Evolutionary conservation across 2,329 filamentous ascomycete species (phyloP), one percentile per base, ranked within the genome.

Genomic region (Pseudopyricularia javanii): DNA sequence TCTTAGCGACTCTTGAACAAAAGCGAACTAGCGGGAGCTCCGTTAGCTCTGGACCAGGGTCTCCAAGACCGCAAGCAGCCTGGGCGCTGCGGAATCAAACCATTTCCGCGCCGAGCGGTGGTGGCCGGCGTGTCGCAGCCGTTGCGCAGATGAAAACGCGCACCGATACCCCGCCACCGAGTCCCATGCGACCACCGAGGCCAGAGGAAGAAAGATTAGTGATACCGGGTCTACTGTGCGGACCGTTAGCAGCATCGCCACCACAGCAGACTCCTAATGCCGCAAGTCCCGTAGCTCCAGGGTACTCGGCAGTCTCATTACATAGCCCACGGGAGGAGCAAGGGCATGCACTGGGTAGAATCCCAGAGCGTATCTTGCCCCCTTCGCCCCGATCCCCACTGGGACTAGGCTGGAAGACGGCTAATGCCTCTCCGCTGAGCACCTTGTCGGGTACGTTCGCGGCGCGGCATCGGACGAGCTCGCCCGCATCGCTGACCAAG

Each of bases 121-220:
- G 54, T 56, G 14, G 53, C 54, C 43, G 52, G 55, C 7, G 49
- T 56, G 47, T 53, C 53, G 24, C 56, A 52, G 22, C 57, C 53
- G 11, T 51, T 35, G 53, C 52, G 7, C 54, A 51, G 2, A 59
- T 14, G 14, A 35, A 20, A 35, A 20, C 35, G 14, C 33, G 50
- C 26, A 26, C 53, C 34, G 34, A 55, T 35, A 53, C 57, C 24
- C 58, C 61, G 5, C 62, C 65, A 0, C 53, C 59, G 2, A 67
- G 66, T 2, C 68, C 70, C 0, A 58, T 58, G 2, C 64, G 68
- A 0, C 66, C 69, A 2, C 62, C 64, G 1, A 62, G 68, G 1
- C 66, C 67, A 1, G 66, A 69, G 48, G 66, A 69, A 20, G 54
- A 55, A 3, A 62, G 63, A 3, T 60, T 70, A 4, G 65, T 68